Base-by-base conservation (phyloP, 192 early-diverging fungal genomes). In the Umbelopsis ramanniana region DNA sequence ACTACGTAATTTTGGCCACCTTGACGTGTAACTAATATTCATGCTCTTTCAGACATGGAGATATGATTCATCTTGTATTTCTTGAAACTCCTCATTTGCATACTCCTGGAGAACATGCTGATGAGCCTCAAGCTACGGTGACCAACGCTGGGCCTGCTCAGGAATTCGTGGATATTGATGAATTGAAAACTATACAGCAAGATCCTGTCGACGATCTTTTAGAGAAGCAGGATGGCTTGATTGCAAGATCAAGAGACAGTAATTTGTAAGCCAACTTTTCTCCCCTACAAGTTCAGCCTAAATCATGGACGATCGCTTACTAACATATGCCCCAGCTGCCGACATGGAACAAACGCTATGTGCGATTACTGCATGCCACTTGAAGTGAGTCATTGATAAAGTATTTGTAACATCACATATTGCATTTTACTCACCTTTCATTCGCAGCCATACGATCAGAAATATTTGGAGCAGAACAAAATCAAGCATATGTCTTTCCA, bases 401-500 rank as follows among this genome's bases (percentile, higher is more conserved):
- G 15, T 8, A 2, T 29, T 23, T 35, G 11, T 19, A 69, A 17
- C 21, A 78, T n/a, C 12, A 23, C 21, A 5, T 4, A 24, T 40
- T 17, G 38, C 43, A 66, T 53, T n/a, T 12, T 52, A 69, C 24
- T 69, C 11, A 50, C 40, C 12, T 7, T 10, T 77, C 21, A 17
- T 5, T 60, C 40, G 21, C 53, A 85, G 86, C 97, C 97, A 17
- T 99, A 88, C 72, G 97, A 99, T 73, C 50, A 85, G 3, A 87
- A 77, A n/a, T 98, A 96, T 70, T 75, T 98, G 50, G 93, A 92
- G 38, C 83, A 93, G 73, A 90, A 98, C 74, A 91, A 91, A 74
- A 97, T 99, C 73, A 99, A 99, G 79, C 97, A 97, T 78, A 92
- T 98, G 92, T 95, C 95, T 19, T 98, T 96, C 72, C 95, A 98